A percentile compares a stretch with the other conserved stretches of the same genome.
Conservation (phyloP, 148 eudicot genomes). For the Chenopodium berlandieri region DNA sequence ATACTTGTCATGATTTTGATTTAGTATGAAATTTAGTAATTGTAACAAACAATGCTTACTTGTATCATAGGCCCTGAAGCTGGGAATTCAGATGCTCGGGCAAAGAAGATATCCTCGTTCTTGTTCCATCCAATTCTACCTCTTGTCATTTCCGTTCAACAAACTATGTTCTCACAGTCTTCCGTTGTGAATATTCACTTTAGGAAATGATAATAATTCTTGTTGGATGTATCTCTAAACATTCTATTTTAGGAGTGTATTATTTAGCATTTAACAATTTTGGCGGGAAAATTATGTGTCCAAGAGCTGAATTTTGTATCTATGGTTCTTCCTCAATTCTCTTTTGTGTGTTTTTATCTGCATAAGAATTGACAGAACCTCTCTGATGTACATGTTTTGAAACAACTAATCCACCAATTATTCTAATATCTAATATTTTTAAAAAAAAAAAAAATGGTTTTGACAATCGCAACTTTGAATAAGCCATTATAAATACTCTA, state of each 20-base stretch:
- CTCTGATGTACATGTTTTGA: background rate
- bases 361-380: background rate
- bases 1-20: background rate
- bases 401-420: too few relatives aligned
- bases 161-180: constrained; percentile 75
- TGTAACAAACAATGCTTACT: constrained; percentile 2
- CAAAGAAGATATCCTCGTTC: constrained; percentile 81
- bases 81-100: constrained; percentile 65
- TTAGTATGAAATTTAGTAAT: background rate
- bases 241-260: background rate
- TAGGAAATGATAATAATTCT: constrained; percentile 50
- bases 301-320: background rate
- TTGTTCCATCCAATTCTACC: constrained; percentile 90
- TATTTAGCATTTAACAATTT: background rate
- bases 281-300: background rate
- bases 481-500: too few relatives aligned
- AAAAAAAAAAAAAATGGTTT: too few relatives aligned
- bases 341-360: too few relatives aligned
- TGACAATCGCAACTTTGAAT: too few relatives aligned
- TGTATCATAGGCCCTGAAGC: constrained; percentile 69
- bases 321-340: background rate
- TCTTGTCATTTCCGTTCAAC: constrained; percentile 82
- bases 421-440: too few relatives aligned
- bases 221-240: background rate
- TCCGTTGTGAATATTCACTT: constrained; percentile 94